These are phyloP conservation scores for Ramicandelaber brevisporus DNA, from an alignment of 192 early-diverging fungal genomes.

Conservation along the genomic window DNA sequence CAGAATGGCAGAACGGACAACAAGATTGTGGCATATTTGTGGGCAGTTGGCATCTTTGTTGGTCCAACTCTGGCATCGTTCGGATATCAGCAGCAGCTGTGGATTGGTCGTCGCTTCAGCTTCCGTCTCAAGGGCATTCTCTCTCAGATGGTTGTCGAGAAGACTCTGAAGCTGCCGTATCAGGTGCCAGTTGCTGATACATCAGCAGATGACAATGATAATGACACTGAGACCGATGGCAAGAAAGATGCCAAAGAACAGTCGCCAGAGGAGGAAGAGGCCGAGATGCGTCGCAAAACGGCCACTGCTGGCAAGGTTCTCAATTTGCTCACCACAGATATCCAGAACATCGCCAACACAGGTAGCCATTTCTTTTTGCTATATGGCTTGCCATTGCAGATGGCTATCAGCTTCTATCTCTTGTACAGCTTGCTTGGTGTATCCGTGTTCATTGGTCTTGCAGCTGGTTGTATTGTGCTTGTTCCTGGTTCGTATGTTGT, in stretches of 20 bases:
- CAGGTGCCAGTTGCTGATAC: constrained; percentile 1
- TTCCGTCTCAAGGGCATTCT: constrained; percentile 22
- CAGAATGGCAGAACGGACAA: no score
- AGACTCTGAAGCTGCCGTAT: constrained; percentile 18
- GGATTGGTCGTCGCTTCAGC: constrained; percentile 25
- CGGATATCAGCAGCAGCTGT: no score
- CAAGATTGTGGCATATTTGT: no score
- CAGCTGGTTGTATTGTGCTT: constrained; percentile 29
- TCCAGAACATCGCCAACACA: constrained; percentile 27
- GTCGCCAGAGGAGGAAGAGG: constrained; percentile 5
- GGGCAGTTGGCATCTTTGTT: no score
- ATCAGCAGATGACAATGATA: no score
- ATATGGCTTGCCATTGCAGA: constrained; percentile 38
- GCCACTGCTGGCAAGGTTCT: constrained; percentile 33
- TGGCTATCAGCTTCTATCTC: constrained; percentile 33
- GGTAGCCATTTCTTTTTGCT: constrained; percentile 24
- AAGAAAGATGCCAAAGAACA: no score
- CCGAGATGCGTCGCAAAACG: constrained; percentile 7
- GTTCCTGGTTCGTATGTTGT: constrained; percentile 24
- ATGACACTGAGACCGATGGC: background rate
- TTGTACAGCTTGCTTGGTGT: constrained; percentile 56
- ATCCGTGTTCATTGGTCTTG: constrained; percentile 56
- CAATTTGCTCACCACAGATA: constrained; percentile 50
- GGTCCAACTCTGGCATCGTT: no score
- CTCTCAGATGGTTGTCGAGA: constrained; percentile 23